Percentiles rank a stretch among this genome's conserved stretches.
phyloP scores from a whole-genome alignment of 129 eudicot genomes.

The Pulicaria dysenterica region DNA sequence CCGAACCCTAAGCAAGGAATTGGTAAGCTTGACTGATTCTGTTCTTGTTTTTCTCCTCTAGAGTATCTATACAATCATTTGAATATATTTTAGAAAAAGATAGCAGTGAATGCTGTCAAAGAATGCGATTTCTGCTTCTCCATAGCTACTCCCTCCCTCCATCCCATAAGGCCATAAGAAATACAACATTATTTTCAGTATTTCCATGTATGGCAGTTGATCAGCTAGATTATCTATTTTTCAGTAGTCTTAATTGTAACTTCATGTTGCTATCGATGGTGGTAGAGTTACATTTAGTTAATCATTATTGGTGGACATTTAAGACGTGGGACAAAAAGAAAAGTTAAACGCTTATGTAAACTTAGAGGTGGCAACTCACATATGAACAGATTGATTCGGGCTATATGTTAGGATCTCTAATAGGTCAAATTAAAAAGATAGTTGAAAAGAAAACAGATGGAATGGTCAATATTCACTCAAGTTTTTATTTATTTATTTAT shows the following conservation, averaged over 20 bases:
- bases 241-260: neutral
- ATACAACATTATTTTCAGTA: conserved; percentile 3
- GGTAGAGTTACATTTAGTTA: conserved; percentile 2
- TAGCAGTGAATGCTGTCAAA: conserved; percentile 1
- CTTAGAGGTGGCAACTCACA: no score
- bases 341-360: neutral
- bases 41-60: conserved; percentile 4
- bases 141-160: neutral
- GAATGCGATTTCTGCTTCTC: neutral
- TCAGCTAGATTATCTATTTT: neutral
- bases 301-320: neutral
- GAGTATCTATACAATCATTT: neutral
- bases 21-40: conserved; percentile 45
- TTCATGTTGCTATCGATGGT: conserved; percentile 15
- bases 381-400: neutral
- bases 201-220: conserved; percentile 10
- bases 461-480: no score
- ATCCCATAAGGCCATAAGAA: neutral
- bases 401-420: neutral
- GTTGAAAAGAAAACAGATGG: neutral
- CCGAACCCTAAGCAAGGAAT: conserved; percentile 99
- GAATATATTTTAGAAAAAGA: neutral
- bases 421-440: neutral
- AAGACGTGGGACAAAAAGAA: neutral
- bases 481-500: no score